A percentile compares a stretch with the other conserved stretches of the same genome.
phyloP scores from a whole-genome alignment of 768 basidiomycete species.

The Amanita thiersii region DNA sequence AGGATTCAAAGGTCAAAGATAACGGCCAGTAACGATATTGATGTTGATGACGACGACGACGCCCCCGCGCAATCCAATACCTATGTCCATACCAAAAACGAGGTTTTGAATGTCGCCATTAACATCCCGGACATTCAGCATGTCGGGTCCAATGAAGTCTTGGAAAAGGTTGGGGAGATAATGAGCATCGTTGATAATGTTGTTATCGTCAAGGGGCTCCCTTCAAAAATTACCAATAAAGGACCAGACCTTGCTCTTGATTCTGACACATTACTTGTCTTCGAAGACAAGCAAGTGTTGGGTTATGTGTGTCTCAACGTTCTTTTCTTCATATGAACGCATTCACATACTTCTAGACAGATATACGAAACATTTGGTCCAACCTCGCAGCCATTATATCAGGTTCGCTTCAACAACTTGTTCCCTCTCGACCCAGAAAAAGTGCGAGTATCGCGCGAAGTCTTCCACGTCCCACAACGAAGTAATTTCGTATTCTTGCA shows the following conservation, averaged over 20 bases:
- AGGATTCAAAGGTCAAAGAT: slow-evolving; percentile 13
- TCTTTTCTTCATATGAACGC: slow-evolving; percentile 1
- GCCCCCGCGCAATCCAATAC: slow-evolving; percentile 29
- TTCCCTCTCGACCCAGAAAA: slow-evolving; percentile 55
- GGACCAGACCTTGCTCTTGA: slow-evolving; percentile 67
- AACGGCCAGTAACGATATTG: slow-evolving; percentile 26
- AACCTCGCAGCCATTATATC: slow-evolving; percentile 83
- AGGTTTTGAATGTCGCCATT: slow-evolving; percentile 51
- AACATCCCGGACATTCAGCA: slow-evolving; percentile 54
- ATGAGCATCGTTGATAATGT: slow-evolving; percentile 66
- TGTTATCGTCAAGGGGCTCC: slow-evolving; percentile 63
- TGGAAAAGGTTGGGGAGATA: slow-evolving; percentile 75
- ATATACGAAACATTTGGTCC: slow-evolving; percentile 96
- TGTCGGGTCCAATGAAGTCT: slow-evolving; percentile 51
- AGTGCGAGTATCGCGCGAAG: slow-evolving; percentile 46
- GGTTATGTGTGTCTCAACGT: slow-evolving; percentile 61
- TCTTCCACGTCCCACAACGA: slow-evolving; percentile 76
- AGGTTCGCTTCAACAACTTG: slow-evolving; percentile 67
- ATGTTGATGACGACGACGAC: slow-evolving; percentile 53
- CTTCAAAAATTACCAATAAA: slow-evolving; percentile 31
- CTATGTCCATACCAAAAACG: slow-evolving; percentile 63
- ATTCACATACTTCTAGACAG: slow-evolving; percentile 30
- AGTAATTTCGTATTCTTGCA: slow-evolving; percentile 82
- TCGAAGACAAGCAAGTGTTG: slow-evolving; percentile 82
- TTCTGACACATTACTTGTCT: slow-evolving; percentile 85